These are phyloP conservation scores for Wickerhamomyces strasburgensis DNA, from an alignment of 805 yeast species.

Conservation along the genomic window DNA sequence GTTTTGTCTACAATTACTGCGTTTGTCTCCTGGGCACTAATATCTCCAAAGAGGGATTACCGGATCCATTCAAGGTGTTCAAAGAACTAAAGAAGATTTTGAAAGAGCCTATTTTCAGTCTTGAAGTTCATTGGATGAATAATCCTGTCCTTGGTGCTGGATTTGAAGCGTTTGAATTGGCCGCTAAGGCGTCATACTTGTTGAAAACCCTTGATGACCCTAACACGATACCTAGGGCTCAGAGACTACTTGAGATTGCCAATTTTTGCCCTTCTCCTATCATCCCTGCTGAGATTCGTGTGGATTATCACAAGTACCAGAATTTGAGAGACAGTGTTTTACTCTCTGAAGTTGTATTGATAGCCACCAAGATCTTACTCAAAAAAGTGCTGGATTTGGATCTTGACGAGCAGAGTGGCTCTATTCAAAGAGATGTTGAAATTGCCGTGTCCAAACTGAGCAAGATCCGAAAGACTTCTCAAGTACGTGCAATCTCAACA, in stretches of 20 bases:
- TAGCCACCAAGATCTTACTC: slow-evolving; percentile 16
- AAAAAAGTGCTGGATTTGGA: slow-evolving; percentile 11
- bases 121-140: slow-evolving; percentile 39
- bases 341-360: slow-evolving; percentile 18
- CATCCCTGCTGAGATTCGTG: slow-evolving; percentile 16
- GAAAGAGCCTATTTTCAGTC: slow-evolving; percentile 32
- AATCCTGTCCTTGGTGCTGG: slow-evolving; percentile 38
- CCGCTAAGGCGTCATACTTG: slow-evolving; percentile 33
- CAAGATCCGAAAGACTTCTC: slow-evolving; percentile 6
- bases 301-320: slow-evolving; percentile 8
- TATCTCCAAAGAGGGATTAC: slow-evolving; percentile 26
- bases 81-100: slow-evolving; percentile 28
- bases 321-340: slow-evolving; percentile 16
- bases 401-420: slow-evolving; percentile 3
- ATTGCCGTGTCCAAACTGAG: slow-evolving; percentile 4
- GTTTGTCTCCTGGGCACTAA: slow-evolving; percentile 34
- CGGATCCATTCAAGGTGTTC: slow-evolving; percentile 39
- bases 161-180: slow-evolving; percentile 30
- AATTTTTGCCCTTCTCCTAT: slow-evolving; percentile 15
- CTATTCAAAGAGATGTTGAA: slow-evolving; percentile 12
- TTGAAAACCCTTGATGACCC: slow-evolving; percentile 11
- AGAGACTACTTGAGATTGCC: slow-evolving; percentile 16
- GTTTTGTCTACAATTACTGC: slow-evolving; percentile 39
- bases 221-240: slow-evolving; percentile 7
- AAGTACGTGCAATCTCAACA: slow-evolving; percentile 8